Evolutionary conservation across 345 rosid genomes (phyloP).

Genomic region (Chamaenerion angustifolium): DNA sequence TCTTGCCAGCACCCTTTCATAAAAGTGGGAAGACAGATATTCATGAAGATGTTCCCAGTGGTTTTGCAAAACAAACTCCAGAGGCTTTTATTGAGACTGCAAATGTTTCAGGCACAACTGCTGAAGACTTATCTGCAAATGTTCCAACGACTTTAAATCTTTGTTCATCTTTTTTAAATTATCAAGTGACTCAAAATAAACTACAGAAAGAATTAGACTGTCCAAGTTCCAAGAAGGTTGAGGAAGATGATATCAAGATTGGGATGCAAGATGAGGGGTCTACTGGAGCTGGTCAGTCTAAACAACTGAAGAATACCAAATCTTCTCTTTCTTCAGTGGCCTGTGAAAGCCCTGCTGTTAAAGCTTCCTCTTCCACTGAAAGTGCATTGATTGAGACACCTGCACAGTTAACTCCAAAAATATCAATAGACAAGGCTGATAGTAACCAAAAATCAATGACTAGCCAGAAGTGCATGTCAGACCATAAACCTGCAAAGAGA

Average conservation of each 20-base stretch:
- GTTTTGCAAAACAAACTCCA: conserved; percentile 1
- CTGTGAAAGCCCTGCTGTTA: conserved; percentile 22
- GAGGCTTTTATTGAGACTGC: conserved; percentile 8
- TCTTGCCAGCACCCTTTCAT: conserved; percentile 21
- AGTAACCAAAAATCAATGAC: conserved; percentile 6
- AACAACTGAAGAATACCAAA: conserved; percentile 3
- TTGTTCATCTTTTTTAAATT: conserved; percentile 1
- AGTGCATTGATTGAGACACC: conserved; percentile 24
- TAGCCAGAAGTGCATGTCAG: conserved; percentile 8
- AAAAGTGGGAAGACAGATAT: conserved; percentile 3
- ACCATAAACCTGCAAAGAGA: conserved; percentile 29
- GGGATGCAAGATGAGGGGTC: conserved; percentile 11
- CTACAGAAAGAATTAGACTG: too few relatives aligned
- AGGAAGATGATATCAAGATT: conserved; percentile 4
- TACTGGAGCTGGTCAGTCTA: conserved; percentile 5
- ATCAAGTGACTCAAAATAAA: too few relatives aligned
- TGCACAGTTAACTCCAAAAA: conserved; percentile 30
- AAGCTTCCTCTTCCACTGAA: conserved; percentile 12
- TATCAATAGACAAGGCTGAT: conserved; percentile 20
- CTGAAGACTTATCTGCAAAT: conserved; percentile 16
- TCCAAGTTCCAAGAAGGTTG: neutral
- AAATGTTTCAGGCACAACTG: conserved; percentile 12
- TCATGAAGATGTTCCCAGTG: conserved; percentile 7
- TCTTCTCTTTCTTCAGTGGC: conserved; percentile 5
- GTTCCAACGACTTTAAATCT: conserved; percentile 8